phyloP scores from a whole-genome alignment of 805 yeast genomes.

The Tetrapisispora namnaoensis region DNA sequence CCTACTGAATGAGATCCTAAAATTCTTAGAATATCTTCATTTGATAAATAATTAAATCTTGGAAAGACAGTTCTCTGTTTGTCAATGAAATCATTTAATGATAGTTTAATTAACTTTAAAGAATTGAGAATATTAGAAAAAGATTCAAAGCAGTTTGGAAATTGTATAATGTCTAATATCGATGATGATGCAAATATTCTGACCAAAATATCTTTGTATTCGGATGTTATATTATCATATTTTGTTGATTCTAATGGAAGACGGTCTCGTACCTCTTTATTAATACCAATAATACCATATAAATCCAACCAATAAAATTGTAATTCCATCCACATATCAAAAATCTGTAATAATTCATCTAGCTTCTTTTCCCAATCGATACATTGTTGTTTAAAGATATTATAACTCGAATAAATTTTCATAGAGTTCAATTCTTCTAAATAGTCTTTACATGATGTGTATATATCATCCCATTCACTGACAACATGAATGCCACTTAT shows the following conservation, averaged over 20 bases:
- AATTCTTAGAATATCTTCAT: constrained; percentile 77
- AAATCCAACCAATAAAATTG: constrained; percentile 87
- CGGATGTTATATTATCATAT: constrained; percentile 53
- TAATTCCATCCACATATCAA: constrained; percentile 70
- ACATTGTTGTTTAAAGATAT: constrained; percentile 50
- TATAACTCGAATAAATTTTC: constrained; percentile 56
- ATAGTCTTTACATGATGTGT: constrained; percentile 51
- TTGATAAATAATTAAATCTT: constrained; percentile 79
- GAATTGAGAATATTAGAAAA: constrained; percentile 47
- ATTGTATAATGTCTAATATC: constrained; percentile 45
- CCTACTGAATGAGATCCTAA: constrained; percentile 55
- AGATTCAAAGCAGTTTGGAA: constrained; percentile 38
- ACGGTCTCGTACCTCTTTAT: constrained; percentile 47
- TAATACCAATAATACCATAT: constrained; percentile 62
- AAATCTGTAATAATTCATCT: constrained; percentile 38
- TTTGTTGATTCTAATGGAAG: constrained; percentile 63
- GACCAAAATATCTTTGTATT: constrained; percentile 44
- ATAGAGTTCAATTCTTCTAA: constrained; percentile 55
- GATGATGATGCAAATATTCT: constrained; percentile 38
- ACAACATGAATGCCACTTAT: constrained; percentile 46
- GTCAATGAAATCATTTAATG: constrained; percentile 71
- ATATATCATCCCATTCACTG: constrained; percentile 55
- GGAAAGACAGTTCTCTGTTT: constrained; percentile 69
- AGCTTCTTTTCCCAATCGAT: constrained; percentile 46
- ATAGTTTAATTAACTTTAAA: constrained; percentile 47